Percentiles rank a stretch among this genome's conserved stretches.
These are phyloP conservation scores for Saccharomycopsis crataegensis DNA, from an alignment of 1,139 yeast species.

Conservation along the genomic window DNA sequence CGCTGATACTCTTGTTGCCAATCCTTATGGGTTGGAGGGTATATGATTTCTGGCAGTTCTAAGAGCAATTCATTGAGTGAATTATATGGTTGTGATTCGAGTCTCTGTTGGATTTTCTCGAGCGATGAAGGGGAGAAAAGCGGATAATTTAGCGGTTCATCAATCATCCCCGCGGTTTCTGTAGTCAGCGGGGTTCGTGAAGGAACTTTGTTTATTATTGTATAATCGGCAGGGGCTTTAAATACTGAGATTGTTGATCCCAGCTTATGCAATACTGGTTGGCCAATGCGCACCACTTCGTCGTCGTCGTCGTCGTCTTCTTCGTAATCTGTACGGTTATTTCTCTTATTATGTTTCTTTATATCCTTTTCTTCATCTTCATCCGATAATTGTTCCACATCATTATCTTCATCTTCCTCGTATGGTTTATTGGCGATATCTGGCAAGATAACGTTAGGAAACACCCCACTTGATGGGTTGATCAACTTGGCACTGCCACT, in stretches of 20 bases:
- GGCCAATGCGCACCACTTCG: not conserved
- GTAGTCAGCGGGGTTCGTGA: not conserved
- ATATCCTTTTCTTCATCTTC: slow-evolving; percentile 7
- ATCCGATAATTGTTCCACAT: slow-evolving; percentile 8
- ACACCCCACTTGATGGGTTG: slow-evolving; percentile 27
- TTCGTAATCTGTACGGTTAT: no score
- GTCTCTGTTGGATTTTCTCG: slow-evolving; percentile 4
- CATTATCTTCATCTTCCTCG: slow-evolving; percentile 21
- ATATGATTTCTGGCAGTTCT: slow-evolving; percentile 3
- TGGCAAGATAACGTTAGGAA: slow-evolving; percentile 33
- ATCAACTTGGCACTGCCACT: slow-evolving; percentile 54
- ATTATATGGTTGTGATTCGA: not conserved
- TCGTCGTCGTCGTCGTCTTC: not conserved
- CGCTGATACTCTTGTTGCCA: slow-evolving; percentile 58
- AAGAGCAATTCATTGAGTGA: not conserved
- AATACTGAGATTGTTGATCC: slow-evolving; percentile 6
- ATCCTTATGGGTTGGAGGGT: slow-evolving; percentile 47
- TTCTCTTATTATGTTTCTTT: not conserved
- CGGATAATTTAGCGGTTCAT: slow-evolving; percentile 23
- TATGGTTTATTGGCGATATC: slow-evolving; percentile 24
- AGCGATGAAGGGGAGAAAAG: slow-evolving; percentile 27
- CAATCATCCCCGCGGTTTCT: not conserved
- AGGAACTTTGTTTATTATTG: not conserved
- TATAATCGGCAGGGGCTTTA: not conserved
- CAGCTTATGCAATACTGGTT: slow-evolving; percentile 8